These are phyloP conservation scores for Blastobotrys mokoenaii DNA, from an alignment of 805 yeast species.

Conservation along the genomic window DNA sequence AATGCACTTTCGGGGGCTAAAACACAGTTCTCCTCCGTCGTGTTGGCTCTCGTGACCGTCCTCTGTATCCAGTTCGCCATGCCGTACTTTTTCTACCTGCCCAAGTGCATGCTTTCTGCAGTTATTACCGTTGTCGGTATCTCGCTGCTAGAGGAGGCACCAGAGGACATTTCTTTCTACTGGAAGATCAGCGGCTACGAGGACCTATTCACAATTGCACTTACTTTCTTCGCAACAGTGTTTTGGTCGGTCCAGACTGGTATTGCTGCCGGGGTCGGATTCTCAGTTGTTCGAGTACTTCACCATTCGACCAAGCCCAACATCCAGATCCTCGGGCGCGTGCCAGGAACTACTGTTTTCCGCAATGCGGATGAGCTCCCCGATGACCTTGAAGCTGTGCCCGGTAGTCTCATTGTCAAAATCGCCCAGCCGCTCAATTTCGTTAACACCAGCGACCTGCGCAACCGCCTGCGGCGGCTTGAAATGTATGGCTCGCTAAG, in stretches of 20 bases:
- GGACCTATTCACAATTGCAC: constrained; percentile 59
- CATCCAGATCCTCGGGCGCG: constrained; percentile 71
- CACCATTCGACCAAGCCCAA: constrained; percentile 75
- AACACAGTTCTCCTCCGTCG: constrained; percentile 74
- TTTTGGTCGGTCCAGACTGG: constrained; percentile 83
- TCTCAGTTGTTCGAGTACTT: constrained; percentile 70
- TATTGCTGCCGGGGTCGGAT: constrained; percentile 75
- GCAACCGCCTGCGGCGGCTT: constrained; percentile 54
- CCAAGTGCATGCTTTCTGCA: constrained; percentile 71
- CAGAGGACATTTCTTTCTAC: constrained; percentile 68
- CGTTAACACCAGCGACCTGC: constrained; percentile 74
- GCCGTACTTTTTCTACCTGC: constrained; percentile 60
- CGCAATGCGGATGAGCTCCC: constrained; percentile 62
- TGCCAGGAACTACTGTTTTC: constrained; percentile 52
- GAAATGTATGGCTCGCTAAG: constrained; percentile 70
- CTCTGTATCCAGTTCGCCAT: constrained; percentile 54
- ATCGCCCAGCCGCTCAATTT: constrained; percentile 86
- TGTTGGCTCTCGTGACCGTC: constrained; percentile 71
- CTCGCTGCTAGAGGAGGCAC: constrained; percentile 74
- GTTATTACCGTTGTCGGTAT: constrained; percentile 74
- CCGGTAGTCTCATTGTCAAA: constrained; percentile 69
- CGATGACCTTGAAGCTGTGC: constrained; percentile 39
- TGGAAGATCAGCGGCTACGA: constrained; percentile 63
- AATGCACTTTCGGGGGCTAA: constrained; percentile 83
- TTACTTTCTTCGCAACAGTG: constrained; percentile 58